Percentiles rank a stretch among this genome's conserved stretches.
Evolutionary conservation across 805 yeast genomes (phyloP).

Genomic region (Sugiyamaella boreocaroliniensis): DNA sequence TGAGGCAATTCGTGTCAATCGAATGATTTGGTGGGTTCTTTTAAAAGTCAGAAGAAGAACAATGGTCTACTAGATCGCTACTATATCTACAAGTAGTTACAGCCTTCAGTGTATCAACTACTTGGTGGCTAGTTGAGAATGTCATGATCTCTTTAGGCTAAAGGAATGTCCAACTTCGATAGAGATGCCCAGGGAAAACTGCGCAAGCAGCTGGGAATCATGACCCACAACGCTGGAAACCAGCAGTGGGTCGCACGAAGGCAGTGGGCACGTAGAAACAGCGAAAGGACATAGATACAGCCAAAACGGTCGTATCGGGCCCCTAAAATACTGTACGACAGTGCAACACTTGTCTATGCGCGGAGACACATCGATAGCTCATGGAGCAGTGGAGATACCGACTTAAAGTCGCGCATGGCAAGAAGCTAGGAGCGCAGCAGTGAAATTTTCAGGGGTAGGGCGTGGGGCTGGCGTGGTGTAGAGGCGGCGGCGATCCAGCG

Average conservation of each 20-base stretch:
- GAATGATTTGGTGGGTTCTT: too few relatives aligned
- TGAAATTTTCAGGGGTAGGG: background rate
- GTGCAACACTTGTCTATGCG: slow-evolving; percentile 13
- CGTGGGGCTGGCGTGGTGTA: background rate
- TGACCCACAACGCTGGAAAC: background rate
- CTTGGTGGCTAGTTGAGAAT: too few relatives aligned
- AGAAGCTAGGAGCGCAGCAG: background rate
- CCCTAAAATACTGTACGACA: background rate
- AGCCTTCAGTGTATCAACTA: too few relatives aligned
- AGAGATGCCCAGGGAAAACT: background rate
- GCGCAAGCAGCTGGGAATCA: background rate
- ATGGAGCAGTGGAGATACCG: slow-evolving; percentile 1
- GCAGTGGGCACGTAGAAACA: background rate
- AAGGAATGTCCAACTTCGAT: background rate
- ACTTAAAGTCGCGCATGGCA: slow-evolving; percentile 11
- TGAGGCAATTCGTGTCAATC: too few relatives aligned
- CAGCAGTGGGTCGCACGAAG: background rate
- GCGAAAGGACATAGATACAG: background rate
- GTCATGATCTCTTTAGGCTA: too few relatives aligned
- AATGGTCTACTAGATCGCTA: too few relatives aligned
- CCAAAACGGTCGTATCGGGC: background rate
- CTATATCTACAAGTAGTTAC: too few relatives aligned
- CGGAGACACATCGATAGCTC: slow-evolving; percentile 20
- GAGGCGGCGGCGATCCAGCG: too few relatives aligned
- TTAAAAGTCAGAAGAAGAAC: too few relatives aligned